Conservation (phyloP, 768 basidiomycete species). For the Tricholoma matsutake region DNA sequence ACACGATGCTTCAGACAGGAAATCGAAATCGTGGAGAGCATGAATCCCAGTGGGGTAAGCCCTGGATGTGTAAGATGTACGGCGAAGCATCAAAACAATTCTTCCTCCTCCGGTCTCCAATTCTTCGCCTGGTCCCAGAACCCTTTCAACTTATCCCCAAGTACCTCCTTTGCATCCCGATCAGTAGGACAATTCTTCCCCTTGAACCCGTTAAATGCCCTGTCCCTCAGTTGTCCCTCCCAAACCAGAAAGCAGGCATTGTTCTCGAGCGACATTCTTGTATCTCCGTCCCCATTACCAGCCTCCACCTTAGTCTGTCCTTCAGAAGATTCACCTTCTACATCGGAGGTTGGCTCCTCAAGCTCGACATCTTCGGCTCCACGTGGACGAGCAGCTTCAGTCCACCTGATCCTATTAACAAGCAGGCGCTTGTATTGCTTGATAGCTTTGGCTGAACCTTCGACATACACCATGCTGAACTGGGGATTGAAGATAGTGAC, state of each 20-base stretch:
- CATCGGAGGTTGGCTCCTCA: constrained; percentile 48
- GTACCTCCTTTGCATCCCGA: constrained; percentile 75
- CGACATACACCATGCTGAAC: constrained; percentile 91
- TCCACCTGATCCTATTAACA: constrained; percentile 89
- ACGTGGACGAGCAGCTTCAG: constrained; percentile 80
- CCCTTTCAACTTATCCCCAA: constrained; percentile 82
- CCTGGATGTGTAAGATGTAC: not conserved
- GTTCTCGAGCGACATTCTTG: constrained; percentile 61
- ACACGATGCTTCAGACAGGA: no score
- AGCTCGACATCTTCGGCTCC: constrained; percentile 71
- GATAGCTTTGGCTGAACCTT: constrained; percentile 84
- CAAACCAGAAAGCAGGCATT: constrained; percentile 91
- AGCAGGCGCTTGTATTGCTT: constrained; percentile 87
- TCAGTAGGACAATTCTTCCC: constrained; percentile 84
- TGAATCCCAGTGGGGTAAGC: no score
- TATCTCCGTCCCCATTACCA: constrained; percentile 26
- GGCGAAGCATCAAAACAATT: constrained; percentile 44
- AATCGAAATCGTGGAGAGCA: no score
- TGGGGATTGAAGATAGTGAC: constrained; percentile 87
- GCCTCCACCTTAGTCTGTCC: constrained; percentile 26
- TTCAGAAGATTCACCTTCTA: constrained; percentile 26
- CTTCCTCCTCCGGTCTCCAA: constrained; percentile 81
- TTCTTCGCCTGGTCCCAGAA: constrained; percentile 97
- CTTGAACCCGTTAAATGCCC: constrained; percentile 76
- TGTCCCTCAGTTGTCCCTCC: constrained; percentile 87